These are phyloP conservation scores for Xylaria flabelliformis DNA, from an alignment of 495 filamentous ascomycete genomes.

Conservation along the genomic window DNA sequence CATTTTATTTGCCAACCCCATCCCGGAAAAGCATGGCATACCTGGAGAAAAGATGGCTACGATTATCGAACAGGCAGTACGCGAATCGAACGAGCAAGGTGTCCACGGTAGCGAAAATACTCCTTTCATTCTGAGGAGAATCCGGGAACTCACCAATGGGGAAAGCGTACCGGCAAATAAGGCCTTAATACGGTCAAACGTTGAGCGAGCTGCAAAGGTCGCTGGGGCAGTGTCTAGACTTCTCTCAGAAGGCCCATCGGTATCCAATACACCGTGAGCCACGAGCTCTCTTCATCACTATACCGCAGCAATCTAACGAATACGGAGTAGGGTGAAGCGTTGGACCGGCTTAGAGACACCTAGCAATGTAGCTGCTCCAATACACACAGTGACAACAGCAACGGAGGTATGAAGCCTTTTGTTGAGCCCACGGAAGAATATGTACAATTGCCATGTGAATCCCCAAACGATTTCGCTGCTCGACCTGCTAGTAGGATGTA, in stretches of 20 bases:
- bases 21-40: constrained; percentile 74
- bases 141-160: constrained; percentile 78
- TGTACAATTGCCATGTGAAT: constrained; percentile 3
- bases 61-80: constrained; percentile 74
- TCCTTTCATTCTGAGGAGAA: constrained; percentile 81
- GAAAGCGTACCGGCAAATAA: constrained; percentile 76
- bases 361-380: constrained; percentile 24
- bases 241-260: constrained; percentile 29
- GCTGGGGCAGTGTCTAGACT: constrained; percentile 77
- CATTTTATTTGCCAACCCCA: constrained; percentile 86
- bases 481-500: not conserved
- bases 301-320: constrained; percentile 29
- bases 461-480: not conserved
- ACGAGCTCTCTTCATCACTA: constrained; percentile 26
- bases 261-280: constrained; percentile 38
- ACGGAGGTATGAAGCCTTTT: constrained; percentile 34
- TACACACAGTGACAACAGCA: constrained; percentile 25
- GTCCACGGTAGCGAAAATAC: constrained; percentile 81
- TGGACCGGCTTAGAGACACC: constrained; percentile 19
- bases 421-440: constrained; percentile 13
- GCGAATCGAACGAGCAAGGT: constrained; percentile 71
- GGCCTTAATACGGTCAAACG: constrained; percentile 80
- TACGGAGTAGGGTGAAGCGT: constrained; percentile 33
- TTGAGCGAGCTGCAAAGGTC: constrained; percentile 76
- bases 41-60: constrained; percentile 73